Evolutionary conservation across 2,329 filamentous ascomycete species (phyloP).

Genomic region (Sordariomycetes sp.): DNA sequence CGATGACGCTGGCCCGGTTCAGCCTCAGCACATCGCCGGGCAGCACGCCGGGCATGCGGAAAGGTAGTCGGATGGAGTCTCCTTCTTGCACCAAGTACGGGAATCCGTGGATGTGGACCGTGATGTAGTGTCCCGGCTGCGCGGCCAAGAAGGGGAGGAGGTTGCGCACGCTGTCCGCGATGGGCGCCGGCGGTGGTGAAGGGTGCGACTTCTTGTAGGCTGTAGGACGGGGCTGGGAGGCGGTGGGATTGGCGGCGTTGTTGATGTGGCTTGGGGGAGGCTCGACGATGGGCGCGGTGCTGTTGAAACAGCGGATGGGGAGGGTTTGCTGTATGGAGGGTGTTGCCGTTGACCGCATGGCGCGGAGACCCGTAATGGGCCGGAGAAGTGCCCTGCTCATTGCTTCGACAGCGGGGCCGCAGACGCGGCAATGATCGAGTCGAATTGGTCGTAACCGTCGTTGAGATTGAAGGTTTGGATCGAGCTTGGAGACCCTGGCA

Average conservation of each 20-base stretch:
- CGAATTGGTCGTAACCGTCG: background rate
- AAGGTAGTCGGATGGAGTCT: conserved; percentile 68
- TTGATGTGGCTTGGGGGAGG: conserved; percentile 22
- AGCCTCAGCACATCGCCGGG: conserved; percentile 82
- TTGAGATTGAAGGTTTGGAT: background rate
- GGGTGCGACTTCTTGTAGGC: conserved; percentile 32
- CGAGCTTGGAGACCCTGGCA: conserved; percentile 2
- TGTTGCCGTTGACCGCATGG: conserved; percentile 23
- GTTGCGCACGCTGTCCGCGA: conserved; percentile 46
- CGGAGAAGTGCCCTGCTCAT: conserved; percentile 55
- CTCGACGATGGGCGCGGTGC: conserved; percentile 40
- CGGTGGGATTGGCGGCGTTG: conserved; percentile 27
- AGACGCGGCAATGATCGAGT: no score
- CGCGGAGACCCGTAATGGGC: conserved; percentile 52
- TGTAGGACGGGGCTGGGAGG: conserved; percentile 19
- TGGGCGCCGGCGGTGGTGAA: conserved; percentile 20
- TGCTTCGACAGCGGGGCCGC: conserved; percentile 5
- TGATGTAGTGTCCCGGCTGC: conserved; percentile 71
- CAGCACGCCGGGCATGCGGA: conserved; percentile 65
- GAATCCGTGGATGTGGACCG: conserved; percentile 67
- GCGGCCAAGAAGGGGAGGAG: conserved; percentile 64
- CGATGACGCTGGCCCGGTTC: conserved; percentile 74
- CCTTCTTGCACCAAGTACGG: conserved; percentile 73
- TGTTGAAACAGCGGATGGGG: conserved; percentile 33
- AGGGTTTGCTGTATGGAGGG: conserved; percentile 22